Conservation (phyloP, 768 basidiomycete genomes). For the Artomyces pyxidatus region DNA sequence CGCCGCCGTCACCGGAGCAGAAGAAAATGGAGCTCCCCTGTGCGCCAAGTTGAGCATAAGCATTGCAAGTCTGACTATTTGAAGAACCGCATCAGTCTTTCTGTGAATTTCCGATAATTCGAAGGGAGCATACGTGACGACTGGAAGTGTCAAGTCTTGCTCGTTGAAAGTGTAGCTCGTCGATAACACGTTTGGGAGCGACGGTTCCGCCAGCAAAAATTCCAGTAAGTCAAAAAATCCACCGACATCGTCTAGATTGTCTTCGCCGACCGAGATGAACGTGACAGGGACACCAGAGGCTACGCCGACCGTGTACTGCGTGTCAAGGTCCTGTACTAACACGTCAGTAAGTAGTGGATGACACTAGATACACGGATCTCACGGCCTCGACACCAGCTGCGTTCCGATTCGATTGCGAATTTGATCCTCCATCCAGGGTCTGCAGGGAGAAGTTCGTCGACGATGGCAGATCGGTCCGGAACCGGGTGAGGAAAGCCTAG, state of each 20-base stretch:
- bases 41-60: constrained; percentile 28
- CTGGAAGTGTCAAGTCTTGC: neutral
- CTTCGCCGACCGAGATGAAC: constrained; percentile 20
- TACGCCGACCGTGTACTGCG: constrained; percentile 28
- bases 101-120: neutral
- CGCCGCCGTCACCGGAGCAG: constrained; percentile 31
- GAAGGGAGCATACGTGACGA: neutral
- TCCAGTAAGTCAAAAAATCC: constrained; percentile 7
- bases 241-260: constrained; percentile 10
- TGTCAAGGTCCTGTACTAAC: constrained; percentile 25
- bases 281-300: constrained; percentile 18
- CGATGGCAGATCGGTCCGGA: neutral
- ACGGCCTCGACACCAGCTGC: neutral
- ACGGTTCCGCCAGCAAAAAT: constrained; percentile 8
- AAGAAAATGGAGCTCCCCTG: constrained; percentile 29
- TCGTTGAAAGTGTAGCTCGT: constrained; percentile 17
- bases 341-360: neutral
- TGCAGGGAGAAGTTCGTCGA: constrained; percentile 12
- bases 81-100: neutral
- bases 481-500: neutral
- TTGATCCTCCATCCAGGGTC: constrained; percentile 15
- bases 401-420: constrained; percentile 19
- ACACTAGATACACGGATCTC: neutral
- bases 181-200: constrained; percentile 15
- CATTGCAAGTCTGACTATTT: constrained; percentile 26